These are phyloP conservation scores for Podila minutissima DNA, from an alignment of 192 early-diverging fungal genomes.

Conservation along the genomic window DNA sequence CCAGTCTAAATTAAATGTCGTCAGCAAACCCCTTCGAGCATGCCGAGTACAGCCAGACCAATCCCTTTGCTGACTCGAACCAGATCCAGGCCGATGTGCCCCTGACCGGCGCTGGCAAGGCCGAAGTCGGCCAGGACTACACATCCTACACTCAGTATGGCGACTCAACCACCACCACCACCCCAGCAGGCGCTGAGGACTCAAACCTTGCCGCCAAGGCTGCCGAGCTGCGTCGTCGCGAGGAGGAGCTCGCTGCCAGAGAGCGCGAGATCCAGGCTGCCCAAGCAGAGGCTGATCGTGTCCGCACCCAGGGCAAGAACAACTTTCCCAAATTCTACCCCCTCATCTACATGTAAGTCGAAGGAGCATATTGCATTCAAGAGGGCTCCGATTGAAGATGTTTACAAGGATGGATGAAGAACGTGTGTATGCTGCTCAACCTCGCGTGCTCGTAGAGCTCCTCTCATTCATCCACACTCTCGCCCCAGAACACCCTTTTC, in stretches of 20 bases:
- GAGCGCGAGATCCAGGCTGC: conserved; percentile 75
- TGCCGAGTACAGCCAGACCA: conserved; percentile 48
- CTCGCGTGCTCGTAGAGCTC: background rate
- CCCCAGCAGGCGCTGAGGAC: conserved; percentile 20
- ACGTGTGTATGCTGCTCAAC: no score
- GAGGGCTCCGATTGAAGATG: no score
- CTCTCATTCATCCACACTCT: background rate
- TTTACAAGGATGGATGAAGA: background rate
- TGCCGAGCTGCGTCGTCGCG: conserved; percentile 75
- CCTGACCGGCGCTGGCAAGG: conserved; percentile 24
- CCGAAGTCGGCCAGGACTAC: conserved; percentile 41
- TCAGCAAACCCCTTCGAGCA: conserved; percentile 52
- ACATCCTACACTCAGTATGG: conserved; percentile 44
- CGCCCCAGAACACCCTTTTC: background rate
- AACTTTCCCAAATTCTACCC: conserved; percentile 88
- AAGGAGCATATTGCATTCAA: background rate
- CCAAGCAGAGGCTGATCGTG: conserved; percentile 66
- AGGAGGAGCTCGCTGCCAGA: conserved; percentile 79
- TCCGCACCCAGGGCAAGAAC: conserved; percentile 74
- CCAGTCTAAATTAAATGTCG: conserved; percentile 6
- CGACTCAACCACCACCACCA: conserved; percentile 34
- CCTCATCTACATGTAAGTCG: conserved; percentile 75
- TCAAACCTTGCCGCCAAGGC: conserved; percentile 62
- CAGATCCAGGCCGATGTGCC: conserved; percentile 56
- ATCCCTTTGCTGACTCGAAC: conserved; percentile 64